These are phyloP conservation scores for Piromyces finnis DNA, from an alignment of 192 early-diverging fungal genomes.

Conservation along the genomic window DNA sequence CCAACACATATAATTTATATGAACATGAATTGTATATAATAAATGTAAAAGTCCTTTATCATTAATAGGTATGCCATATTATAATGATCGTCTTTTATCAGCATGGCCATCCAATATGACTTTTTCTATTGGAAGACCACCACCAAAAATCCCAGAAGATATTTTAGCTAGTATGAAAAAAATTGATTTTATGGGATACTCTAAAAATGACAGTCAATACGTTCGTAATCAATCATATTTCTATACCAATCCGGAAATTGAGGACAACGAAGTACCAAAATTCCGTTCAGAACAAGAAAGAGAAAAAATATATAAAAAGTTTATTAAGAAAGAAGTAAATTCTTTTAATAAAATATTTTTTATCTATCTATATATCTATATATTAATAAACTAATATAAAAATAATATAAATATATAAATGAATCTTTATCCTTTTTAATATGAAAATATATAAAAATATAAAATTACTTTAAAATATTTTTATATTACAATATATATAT, in stretches of 20 bases:
- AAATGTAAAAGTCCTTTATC: constrained; percentile 45
- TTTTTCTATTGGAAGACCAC: constrained; percentile 57
- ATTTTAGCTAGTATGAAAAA: constrained; percentile 63
- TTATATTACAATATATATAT: neutral
- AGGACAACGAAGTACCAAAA: constrained; percentile 40
- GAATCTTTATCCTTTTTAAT: too few relatives aligned
- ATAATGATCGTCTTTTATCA: constrained; percentile 55
- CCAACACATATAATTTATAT: too few relatives aligned
- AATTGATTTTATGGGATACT: constrained; percentile 85
- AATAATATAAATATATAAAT: too few relatives aligned
- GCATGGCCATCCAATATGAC: constrained; percentile 45
- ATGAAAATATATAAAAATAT: too few relatives aligned
- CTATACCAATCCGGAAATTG: constrained; percentile 10
- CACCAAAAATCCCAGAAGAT: constrained; percentile 52
- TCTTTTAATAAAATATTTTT: neutral
- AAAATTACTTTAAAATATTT: too few relatives aligned
- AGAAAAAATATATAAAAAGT: constrained; percentile 31
- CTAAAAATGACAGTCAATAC: constrained; percentile 60
- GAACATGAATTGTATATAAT: too few relatives aligned
- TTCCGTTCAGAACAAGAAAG: constrained; percentile 65
- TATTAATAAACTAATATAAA: too few relatives aligned
- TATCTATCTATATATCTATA: too few relatives aligned
- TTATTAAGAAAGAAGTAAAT: neutral
- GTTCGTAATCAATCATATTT: constrained; percentile 56
- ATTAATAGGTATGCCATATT: constrained; percentile 60